Base-by-base conservation (phyloP, 2,329 filamentous ascomycete species). In the Aspergillus ustus region DNA sequence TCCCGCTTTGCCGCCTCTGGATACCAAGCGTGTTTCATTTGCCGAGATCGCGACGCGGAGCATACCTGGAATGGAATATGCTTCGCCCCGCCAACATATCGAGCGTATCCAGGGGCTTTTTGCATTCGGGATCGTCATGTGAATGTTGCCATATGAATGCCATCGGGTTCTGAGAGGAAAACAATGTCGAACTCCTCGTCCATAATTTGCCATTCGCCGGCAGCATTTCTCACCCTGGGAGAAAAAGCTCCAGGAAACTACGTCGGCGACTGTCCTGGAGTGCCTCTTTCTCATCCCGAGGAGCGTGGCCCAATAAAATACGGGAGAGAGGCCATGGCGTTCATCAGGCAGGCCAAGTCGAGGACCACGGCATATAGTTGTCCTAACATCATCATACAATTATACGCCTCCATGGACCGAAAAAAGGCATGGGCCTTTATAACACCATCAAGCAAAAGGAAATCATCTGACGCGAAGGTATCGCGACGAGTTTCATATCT, bases 1-100 rank as follows among this genome's bases (percentile, higher is more conserved):
- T 9, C 19, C 11, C 19, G 25, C 15, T 8, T 31, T 29, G 29
- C 25, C 6, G 28, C 48, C 19, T 19, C 45, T 22, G 17, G 48
- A 31, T 50, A 50, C 6, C 48, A 50, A 50, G 22, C n/a, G 44
- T 57, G 55, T 57, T 57, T 57, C 55, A 57, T 29, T 46, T 43
- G 15, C 28, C 55, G 55, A 57, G 25, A 50, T 34, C 34, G 19
- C 48, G 17, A 46, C 43, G 45, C 6, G 29, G 19, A 22, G 20
- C 45, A 40, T 51, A 51, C 46, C 22, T 7, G 20, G n/a, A 28
- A 7, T 7, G 31, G 55, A 51, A 44, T 51, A 49, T 49, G 45
- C 45, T 49, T 49, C 43, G 29, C 28, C 43, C n/a, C 43, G 11
- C 34, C 6, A 25, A 5, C 34, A 40, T 5, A 13, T 15, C 15